phyloP scores from a whole-genome alignment of 1,284 basidiomycete genomes.

The Takashimella koratensis region DNA sequence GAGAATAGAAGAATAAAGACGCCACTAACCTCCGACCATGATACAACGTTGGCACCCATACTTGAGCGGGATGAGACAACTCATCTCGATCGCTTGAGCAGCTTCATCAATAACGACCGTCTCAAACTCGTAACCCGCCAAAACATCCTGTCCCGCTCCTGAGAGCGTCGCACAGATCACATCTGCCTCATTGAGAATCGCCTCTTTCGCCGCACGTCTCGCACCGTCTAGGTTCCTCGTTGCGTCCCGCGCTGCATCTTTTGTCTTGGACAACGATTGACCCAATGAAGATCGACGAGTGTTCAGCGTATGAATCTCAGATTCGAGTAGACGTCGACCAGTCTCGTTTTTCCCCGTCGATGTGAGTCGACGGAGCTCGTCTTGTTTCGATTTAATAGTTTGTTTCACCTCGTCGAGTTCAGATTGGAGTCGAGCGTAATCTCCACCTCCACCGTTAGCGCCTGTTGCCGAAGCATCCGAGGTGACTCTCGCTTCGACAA shows the following conservation, averaged over 20 bases:
- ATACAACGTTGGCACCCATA: conserved; percentile 82
- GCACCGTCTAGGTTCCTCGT: conserved; percentile 70
- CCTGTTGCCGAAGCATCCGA: conserved; percentile 47
- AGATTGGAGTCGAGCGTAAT: conserved; percentile 59
- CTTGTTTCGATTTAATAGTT: conserved; percentile 60
- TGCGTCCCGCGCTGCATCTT: conserved; percentile 72
- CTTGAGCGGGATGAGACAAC: conserved; percentile 92
- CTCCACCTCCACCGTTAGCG: conserved; percentile 48
- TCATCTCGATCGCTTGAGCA: conserved; percentile 93
- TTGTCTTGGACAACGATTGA: conserved; percentile 68
- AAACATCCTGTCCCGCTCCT: conserved; percentile 83
- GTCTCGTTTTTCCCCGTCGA: conserved; percentile 40
- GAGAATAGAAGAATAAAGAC: too few relatives aligned
- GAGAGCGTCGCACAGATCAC: conserved; percentile 93
- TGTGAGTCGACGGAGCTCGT: conserved; percentile 51
- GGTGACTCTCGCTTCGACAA: conserved; percentile 75
- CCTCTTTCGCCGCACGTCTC: conserved; percentile 65
- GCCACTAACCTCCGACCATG: conserved; percentile 80
- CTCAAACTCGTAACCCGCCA: conserved; percentile 84
- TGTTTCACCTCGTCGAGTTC: conserved; percentile 67
- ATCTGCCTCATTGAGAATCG: conserved; percentile 81
- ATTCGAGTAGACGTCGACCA: conserved; percentile 55
- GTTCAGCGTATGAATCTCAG: conserved; percentile 67
- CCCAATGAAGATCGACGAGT: conserved; percentile 62
- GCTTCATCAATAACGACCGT: conserved; percentile 98